Conservation (phyloP, 129 eudicot species). For the Artemisia argyi region DNA sequence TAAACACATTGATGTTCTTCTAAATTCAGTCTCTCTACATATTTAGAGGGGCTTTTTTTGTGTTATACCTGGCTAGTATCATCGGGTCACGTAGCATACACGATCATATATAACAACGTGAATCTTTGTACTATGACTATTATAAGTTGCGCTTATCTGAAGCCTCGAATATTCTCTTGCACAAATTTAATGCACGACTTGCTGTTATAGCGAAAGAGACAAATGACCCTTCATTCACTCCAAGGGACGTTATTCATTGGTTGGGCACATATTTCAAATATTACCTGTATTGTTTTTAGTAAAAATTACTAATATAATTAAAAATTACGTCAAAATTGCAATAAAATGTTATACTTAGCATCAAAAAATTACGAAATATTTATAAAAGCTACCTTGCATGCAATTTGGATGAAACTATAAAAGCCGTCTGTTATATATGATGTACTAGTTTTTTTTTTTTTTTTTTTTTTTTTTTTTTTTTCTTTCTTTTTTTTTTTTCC, state of each 20-base stretch:
- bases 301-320: too few relatives aligned
- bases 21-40: too few relatives aligned
- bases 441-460: too few relatives aligned
- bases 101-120: background rate
- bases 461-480: too few relatives aligned
- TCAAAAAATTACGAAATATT: too few relatives aligned
- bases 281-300: too few relatives aligned
- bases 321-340: background rate
- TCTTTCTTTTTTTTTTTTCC: too few relatives aligned
- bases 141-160: slow-evolving; percentile 3
- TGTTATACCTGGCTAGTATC: background rate
- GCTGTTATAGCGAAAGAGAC: slow-evolving; percentile 28
- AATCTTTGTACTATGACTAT: background rate
- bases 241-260: slow-evolving; percentile 18
- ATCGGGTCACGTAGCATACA: slow-evolving; percentile 3
- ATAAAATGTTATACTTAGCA: background rate
- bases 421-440: too few relatives aligned
- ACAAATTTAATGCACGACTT: slow-evolving; percentile 3
- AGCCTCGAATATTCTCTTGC: slow-evolving; percentile 2
- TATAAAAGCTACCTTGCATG: too few relatives aligned
- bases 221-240: slow-evolving; percentile 32
- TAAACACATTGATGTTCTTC: too few relatives aligned
- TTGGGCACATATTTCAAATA: background rate
- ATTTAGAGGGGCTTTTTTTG: too few relatives aligned
- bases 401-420: too few relatives aligned